Conservation (phyloP, 2,329 filamentous ascomycete species). For the Colletotrichum sidae region DNA sequence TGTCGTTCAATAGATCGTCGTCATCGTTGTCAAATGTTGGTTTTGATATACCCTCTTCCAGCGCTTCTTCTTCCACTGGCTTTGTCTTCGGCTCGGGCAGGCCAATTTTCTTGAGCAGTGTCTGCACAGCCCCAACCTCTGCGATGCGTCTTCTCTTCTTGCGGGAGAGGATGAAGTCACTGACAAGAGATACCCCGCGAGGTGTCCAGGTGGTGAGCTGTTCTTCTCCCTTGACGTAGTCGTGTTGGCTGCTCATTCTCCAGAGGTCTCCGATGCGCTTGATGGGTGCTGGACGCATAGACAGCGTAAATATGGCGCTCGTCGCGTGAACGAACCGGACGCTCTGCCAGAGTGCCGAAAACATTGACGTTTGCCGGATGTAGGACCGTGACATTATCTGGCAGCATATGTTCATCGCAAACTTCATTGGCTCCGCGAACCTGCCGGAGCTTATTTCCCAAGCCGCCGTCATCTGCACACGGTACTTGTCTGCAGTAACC, state of each 20-base stretch:
- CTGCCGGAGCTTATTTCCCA: constrained; percentile 90
- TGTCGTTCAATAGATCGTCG: constrained; percentile 69
- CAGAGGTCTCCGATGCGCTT: constrained; percentile 94
- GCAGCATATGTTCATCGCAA: constrained; percentile 82
- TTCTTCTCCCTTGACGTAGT: constrained; percentile 97
- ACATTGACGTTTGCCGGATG: constrained; percentile 86
- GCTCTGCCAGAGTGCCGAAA: constrained; percentile 87
- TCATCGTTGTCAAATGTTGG: constrained; percentile 61
- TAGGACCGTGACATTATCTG: constrained; percentile 88
- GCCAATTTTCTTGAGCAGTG: constrained; percentile 71
- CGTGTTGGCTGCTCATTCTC: constrained; percentile 94
- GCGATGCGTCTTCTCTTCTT: constrained; percentile 80
- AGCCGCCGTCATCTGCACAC: constrained; percentile 85
- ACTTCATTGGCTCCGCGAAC: constrained; percentile 88
- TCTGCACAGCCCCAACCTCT: constrained; percentile 83
- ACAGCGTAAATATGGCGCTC: constrained; percentile 86
- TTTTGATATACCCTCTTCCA: constrained; percentile 51
- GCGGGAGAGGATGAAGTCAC: constrained; percentile 82
- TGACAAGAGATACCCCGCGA: constrained; percentile 89
- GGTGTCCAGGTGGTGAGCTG: constrained; percentile 86
- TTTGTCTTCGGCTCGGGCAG: constrained; percentile 55
- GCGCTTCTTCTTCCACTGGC: constrained; percentile 48
- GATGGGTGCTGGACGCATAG: constrained; percentile 87
- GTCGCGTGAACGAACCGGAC: constrained; percentile 88
- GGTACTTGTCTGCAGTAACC: constrained; percentile 91